Evolutionary conservation across 225 moss, liverwort and hornwort genomes (phyloP).

Genomic region (Polytrichum formosum): DNA sequence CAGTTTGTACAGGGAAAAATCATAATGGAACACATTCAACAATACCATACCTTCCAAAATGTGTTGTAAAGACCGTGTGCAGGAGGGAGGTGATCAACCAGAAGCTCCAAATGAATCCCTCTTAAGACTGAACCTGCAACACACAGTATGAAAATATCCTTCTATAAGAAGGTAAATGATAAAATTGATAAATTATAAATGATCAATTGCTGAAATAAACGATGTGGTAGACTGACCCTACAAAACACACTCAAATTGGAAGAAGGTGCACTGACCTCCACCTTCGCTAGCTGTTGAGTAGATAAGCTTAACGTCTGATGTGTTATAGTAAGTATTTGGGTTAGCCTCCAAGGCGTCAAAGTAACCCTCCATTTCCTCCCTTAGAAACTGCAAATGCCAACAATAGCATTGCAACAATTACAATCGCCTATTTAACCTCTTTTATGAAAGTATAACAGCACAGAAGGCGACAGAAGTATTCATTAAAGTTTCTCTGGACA

Average conservation of each 20-base stretch:
- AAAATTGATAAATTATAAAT: no score
- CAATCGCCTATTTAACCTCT: not conserved
- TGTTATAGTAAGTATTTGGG: conserved; percentile 74
- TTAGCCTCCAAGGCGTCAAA: conserved; percentile 65
- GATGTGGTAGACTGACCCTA: no score
- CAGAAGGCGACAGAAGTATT: no score
- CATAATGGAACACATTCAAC: not conserved
- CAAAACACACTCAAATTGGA: no score
- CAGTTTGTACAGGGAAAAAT: no score
- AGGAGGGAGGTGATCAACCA: conserved; percentile 87
- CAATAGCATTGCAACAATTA: not conserved
- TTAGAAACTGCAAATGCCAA: conserved; percentile 63
- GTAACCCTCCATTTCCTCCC: conserved; percentile 79
- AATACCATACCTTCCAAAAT: conserved; percentile 82
- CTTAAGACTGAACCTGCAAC: conserved; percentile 84
- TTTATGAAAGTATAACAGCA: no score
- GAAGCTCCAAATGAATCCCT: conserved; percentile 91
- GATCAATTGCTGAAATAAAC: no score
- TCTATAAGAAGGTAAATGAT: not conserved
- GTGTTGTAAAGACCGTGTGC: conserved; percentile 57
- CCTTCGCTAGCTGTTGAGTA: conserved; percentile 98
- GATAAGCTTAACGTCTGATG: conserved; percentile 77
- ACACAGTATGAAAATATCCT: not conserved
- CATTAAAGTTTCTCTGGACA: no score
- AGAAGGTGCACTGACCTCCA: conserved; percentile 56